Conservation (phyloP, 106 monocot genomes). For the Apostasia shenzhenica region DNA sequence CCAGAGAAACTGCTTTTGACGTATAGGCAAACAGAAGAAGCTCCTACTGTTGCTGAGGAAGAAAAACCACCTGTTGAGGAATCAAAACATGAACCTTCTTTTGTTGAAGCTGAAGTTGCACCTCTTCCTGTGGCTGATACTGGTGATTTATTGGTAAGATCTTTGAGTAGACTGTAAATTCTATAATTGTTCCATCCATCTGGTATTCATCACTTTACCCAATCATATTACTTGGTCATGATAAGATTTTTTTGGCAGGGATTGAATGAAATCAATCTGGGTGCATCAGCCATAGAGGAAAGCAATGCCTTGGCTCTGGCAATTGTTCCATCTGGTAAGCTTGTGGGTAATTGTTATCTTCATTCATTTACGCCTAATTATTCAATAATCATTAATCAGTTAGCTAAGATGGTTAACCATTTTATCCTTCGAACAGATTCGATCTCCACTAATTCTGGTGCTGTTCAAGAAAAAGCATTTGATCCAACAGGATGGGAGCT, state of each 20-base stretch:
- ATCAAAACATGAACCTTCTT: conserved; percentile 13
- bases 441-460: conserved; percentile 16
- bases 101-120: conserved; percentile 33
- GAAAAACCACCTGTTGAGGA: conserved; percentile 33
- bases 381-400: neutral
- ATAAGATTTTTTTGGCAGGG: conserved; percentile 35
- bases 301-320: conserved; percentile 92
- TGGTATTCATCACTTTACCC: neutral
- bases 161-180: neutral
- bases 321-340: conserved; percentile 72
- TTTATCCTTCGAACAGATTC: conserved; percentile 13
- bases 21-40: conserved; percentile 72
- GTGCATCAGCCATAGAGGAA: conserved; percentile 76
- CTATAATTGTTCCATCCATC: neutral
- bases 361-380: conserved; percentile 3
- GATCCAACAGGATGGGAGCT: conserved; percentile 99
- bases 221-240: neutral
- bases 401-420: neutral
- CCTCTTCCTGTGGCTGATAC: conserved; percentile 24
- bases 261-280: conserved; percentile 49
- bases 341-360: neutral
- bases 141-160: conserved; percentile 69
- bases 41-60: conserved; percentile 28
- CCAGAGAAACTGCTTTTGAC: conserved; percentile 96
- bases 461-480: conserved; percentile 45